Conservation (phyloP, 768 basidiomycete species). For the Amanita jacksonii region DNA sequence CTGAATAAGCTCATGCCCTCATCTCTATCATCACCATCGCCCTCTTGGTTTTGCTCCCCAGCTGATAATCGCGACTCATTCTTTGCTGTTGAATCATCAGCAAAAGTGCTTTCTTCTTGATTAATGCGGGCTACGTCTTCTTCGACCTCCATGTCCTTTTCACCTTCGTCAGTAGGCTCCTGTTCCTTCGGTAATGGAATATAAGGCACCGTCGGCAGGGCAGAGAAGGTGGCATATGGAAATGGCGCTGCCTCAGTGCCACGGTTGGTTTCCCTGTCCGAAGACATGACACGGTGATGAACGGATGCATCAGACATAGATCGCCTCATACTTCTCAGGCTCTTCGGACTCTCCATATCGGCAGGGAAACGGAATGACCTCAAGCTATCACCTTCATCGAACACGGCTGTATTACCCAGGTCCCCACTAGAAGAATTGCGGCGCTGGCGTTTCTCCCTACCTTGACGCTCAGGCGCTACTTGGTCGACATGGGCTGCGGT, state of each 20-base stretch:
- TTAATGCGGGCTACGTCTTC: conserved; percentile 7
- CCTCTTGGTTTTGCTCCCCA: conserved; percentile 17
- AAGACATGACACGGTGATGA: conserved; percentile 25
- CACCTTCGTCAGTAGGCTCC: conserved; percentile 10
- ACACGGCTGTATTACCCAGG: neutral
- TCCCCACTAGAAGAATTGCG: conserved; percentile 34
- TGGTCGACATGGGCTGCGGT: conserved; percentile 24
- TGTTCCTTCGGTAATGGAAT: conserved; percentile 18
- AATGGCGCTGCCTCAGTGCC: conserved; percentile 39
- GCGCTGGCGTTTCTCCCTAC: conserved; percentile 73
- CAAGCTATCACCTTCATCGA: conserved; percentile 57
- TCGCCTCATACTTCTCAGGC: conserved; percentile 26
- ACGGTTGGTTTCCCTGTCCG: conserved; percentile 9
- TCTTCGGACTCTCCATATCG: conserved; percentile 37
- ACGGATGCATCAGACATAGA: conserved; percentile 14
- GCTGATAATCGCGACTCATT: conserved; percentile 13
- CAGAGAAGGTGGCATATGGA: conserved; percentile 58
- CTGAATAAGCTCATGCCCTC: conserved; percentile 8
- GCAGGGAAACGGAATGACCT: conserved; percentile 70
- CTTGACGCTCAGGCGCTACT: conserved; percentile 32
- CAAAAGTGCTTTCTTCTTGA: conserved; percentile 3
- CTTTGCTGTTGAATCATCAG: conserved; percentile 9
- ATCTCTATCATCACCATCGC: conserved; percentile 13
- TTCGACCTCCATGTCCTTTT: conserved; percentile 12
- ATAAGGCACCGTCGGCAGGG: conserved; percentile 24